These are phyloP conservation scores for Alloascoidea hylecoeti DNA, from an alignment of 805 yeast species.

Conservation along the genomic window DNA sequence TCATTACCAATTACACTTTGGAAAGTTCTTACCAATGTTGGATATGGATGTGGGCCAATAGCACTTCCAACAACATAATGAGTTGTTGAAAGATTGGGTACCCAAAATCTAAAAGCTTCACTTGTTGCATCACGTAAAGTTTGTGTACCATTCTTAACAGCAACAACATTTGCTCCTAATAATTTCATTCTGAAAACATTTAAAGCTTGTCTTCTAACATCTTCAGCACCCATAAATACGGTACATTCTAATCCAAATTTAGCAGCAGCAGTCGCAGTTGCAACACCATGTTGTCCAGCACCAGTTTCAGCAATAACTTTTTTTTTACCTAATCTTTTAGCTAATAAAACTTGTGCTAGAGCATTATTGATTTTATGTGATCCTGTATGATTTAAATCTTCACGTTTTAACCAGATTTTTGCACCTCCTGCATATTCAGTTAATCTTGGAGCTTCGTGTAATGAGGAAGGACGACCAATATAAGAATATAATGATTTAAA, in stretches of 20 bases:
- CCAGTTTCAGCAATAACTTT: slow-evolving; percentile 33
- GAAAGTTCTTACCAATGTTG: slow-evolving; percentile 95
- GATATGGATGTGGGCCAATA: slow-evolving; percentile 98
- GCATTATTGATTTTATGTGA: slow-evolving; percentile 34
- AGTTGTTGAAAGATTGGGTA: slow-evolving; percentile 68
- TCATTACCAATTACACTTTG: slow-evolving; percentile 95
- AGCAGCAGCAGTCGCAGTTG: slow-evolving; percentile 35
- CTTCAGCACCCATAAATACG: slow-evolving; percentile 98
- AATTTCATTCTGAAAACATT: slow-evolving; percentile 96
- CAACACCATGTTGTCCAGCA: slow-evolving; percentile 38
- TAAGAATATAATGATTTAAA: slow-evolving; percentile 73
- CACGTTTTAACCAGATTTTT: slow-evolving; percentile 95
- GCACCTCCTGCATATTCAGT: slow-evolving; percentile 90
- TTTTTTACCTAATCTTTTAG: slow-evolving; percentile 28
- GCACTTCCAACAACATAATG: slow-evolving; percentile 97
- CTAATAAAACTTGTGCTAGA: slow-evolving; percentile 27
- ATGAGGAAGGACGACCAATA: slow-evolving; percentile 92
- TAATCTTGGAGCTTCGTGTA: slow-evolving; percentile 84
- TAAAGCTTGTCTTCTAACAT: slow-evolving; percentile 94
- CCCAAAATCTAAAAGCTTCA: slow-evolving; percentile 96
- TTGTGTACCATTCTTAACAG: slow-evolving; percentile 89
- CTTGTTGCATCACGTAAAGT: slow-evolving; percentile 96
- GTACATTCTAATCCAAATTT: slow-evolving; percentile 80
- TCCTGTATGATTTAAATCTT: slow-evolving; percentile 50
- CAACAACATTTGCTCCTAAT: slow-evolving; percentile 88